Evolutionary conservation across 305 asterid species (phyloP), one percentile per base, ranked within the genome.

Genomic region (Fraxinus greggii): DNA sequence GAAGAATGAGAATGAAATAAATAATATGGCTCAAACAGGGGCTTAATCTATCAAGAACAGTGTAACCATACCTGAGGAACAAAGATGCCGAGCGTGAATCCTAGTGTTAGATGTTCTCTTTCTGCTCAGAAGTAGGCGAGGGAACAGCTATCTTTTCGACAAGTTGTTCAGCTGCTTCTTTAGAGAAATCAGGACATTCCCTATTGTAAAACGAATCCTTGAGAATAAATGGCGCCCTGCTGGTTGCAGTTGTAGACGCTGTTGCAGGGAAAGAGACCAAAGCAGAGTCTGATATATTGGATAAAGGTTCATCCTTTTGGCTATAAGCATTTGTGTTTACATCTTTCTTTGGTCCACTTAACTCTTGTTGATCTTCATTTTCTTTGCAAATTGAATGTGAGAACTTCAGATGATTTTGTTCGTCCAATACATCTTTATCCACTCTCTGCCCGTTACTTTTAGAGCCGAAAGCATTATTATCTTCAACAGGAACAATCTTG

Each of bases 161-260:
- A 40, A 78, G 81, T 79, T 76, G 85, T 32, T 5, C 10, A 45
- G 74, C 85, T 2, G 51, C 76, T 76, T 80, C 91, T 70, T 79
- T 81, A 38, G 81, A 80, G 79, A 79, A 77, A 72, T 82, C 82
- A 80, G 36, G 67, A 69, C 76, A 70, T 31, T 83, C 87, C 2
- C 63, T 70, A 19, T 85, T 69, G 78, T 78, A 54, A 13, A 51
- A 33, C 51, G 72, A 73, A 79, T 86, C 85, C 88, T 84, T 87
- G 36, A 65, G 81, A 84, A 92, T 89, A 73, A 88, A 86, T 9
- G 93, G 93, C 32, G 65, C 79, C 78, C 90, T 84, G 85, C 80
- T 45, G 29, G 72, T 84, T 75, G 84, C 80, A 56, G 80, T 56
- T 56, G 28, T 56, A 56, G 67, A 19, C 28, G 67, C 67, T 56